Base-by-base conservation (phyloP, 1,284 basidiomycete genomes). In the Ceratobasidium sp. region DNA sequence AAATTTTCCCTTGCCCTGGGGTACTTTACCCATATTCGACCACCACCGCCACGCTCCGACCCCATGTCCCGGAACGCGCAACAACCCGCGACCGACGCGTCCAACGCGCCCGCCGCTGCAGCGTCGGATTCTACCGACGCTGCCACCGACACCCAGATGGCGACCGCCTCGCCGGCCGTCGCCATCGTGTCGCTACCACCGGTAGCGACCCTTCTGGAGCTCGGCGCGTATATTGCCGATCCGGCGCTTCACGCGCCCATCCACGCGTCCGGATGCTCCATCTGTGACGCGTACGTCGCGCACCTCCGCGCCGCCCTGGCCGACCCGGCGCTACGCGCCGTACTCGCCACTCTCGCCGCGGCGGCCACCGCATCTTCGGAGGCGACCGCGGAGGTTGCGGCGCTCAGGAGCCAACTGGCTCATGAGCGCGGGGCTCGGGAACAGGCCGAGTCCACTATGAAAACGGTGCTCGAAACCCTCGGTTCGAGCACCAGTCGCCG, bases 321-420 rank as follows among this genome's bases (percentile, higher is more conserved):
- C 39, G 26, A 61, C 39, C 23, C 58, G 58, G n/a, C 28, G 12
- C 26, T 61, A 40, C 26, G 39, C 28, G 58, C 26, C 58, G 58
- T n/a, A 13, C 58, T 28, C 18, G 39, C 58, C 58, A 28, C 28
- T 20, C 9, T 12, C 26, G 26, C 28, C 58, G n/a, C 58, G 58
- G 20, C 60, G 60, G 60, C 60, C 12, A 23, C 33, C 26, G 28
- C 33, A n/a, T 46, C 44, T 13, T 46, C 13, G 44, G 44, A 46
- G 44, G 44, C 44, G 44, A 46, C 13, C 44, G 13, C 44, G 44
- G 60, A 63, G 33, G 60, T 23, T n/a, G 60, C 60, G 7, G 60
- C 60, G 18, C 33, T 63, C 7, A 15, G 60, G 33, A 63, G 60
- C 60, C 60, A 63, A 40, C 60, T 63, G 20, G 60, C 60, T 39